phyloP scores from a whole-genome alignment of 345 rosid genomes.

The Anastatica hierochuntica region DNA sequence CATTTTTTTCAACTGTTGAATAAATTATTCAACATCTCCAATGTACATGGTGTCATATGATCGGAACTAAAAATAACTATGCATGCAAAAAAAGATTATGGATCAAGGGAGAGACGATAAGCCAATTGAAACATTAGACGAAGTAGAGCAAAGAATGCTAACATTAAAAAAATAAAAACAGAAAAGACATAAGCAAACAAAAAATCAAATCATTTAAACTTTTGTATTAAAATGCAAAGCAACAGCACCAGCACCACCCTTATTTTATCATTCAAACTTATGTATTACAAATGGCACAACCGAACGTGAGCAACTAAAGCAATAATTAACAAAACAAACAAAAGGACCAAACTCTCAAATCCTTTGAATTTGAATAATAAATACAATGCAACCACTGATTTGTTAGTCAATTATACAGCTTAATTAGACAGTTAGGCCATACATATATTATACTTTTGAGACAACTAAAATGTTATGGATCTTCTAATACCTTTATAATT shows the following conservation, averaged over 20 bases:
- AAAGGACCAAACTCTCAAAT: conserved; percentile 8
- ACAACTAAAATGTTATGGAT: conserved; percentile 12
- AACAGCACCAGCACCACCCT: background rate
- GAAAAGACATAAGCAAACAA: too few relatives aligned
- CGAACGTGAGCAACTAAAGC: conserved; percentile 13
- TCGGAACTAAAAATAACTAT: background rate
- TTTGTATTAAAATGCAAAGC: background rate
- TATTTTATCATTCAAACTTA: background rate
- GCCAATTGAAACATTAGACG: background rate
- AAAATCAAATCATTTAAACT: background rate
- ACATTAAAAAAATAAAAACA: too few relatives aligned
- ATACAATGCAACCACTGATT: background rate
- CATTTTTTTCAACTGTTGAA: too few relatives aligned
- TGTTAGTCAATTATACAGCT: conserved; percentile 15
- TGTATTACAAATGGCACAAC: conserved; percentile 12
- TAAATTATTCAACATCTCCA: too few relatives aligned
- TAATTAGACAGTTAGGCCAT: conserved; percentile 7
- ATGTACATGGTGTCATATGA: too few relatives aligned
- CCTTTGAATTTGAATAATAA: conserved; percentile 7
- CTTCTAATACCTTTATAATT: background rate
- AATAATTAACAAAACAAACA: conserved; percentile 10
- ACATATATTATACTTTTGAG: background rate
- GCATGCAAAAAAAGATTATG: background rate
- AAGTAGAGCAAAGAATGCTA: background rate
- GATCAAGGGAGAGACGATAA: background rate